Evolutionary conservation across 345 rosid species (phyloP), one percentile per base, ranked within the genome.

Genomic region (Rhodamnia argentea): DNA sequence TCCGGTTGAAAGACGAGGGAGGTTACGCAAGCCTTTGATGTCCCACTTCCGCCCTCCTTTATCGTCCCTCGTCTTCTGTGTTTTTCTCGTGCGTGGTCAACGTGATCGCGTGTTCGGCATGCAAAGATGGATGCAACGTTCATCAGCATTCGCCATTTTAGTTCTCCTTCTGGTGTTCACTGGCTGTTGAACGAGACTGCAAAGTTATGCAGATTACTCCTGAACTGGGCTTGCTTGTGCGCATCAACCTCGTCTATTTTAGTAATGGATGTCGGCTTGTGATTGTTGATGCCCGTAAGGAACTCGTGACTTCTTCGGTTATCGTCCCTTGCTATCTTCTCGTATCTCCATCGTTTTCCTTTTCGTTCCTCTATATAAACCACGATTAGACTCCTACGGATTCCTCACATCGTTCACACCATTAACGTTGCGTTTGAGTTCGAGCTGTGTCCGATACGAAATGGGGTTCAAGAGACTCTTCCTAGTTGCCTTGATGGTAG

Each of bases 231-330:
- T 70, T 70, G 47, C 81, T 70, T 70, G 47, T 0, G 47, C 47
- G 81, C 81, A 22, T 70, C 40, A 10, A 37, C 40, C 84, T 53
- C 84, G 5, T 83, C 22, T 53, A 52, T 83, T 83, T 53, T 51
- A 32, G 44, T 53, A 54, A 57, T 20, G 83, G 55, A 84, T 78
- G 64, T 51, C 70, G 52, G 52, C 13, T 47, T 55, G 37, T 52
- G 23, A 58, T 88, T 82, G 90, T 86, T 89, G 84, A 87, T 89
- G 85, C 93, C 92, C 90, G 57, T 44, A 93, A 93, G 94, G 62
- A 89, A 92, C 87, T 83, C 87, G 87, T 89, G 90, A 89, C 95
- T 89, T 91, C 89, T 88, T 88, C 89, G 44, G 83, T 87, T 70
- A 75, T 82, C 78, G 50, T 83, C 75, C 81, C 52, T 82, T 86